Base-by-base conservation (phyloP, 352 stramenopile genomes). In the Globisporangium takayamanum region DNA sequence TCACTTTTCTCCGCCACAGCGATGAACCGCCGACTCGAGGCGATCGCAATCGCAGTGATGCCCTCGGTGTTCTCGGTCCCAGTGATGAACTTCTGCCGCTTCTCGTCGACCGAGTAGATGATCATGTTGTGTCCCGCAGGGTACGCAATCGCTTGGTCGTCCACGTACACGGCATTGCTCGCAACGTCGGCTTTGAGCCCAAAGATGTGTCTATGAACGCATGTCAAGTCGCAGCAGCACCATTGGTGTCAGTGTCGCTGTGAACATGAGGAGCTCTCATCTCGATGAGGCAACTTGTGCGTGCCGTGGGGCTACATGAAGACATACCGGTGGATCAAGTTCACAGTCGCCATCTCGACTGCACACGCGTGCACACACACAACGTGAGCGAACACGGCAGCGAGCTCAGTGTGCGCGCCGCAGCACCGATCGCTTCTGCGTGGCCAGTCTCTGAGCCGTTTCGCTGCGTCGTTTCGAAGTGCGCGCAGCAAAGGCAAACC, bases 81-180 rank as follows among this genome's bases (percentile, higher is more conserved):
- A n/a, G 82, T 66, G 59, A 94, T 89, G 59, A 96, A 94, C 66
- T 95, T 90, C 60, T 97, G 92, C 5, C 86, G 79, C 66, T 97
- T 95, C 61, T 95, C 92, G 58, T 98, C 88, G 36, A 95, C 69
- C 28, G 83, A 88, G 62, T 94, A 92, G 45, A 97, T 70, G 45
- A 96, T 76, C 16, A 97, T 63, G 56, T 81, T 84, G 72, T 97
- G 88, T 33, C 90, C 91, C 18, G 86, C 94, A 22, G 90, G 82
- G 68, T 97, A 95, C 41, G 76, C 73, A 25, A 94, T 61, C 12
- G 76, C 84, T 55, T 90, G 77, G 54, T 95, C 87, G 61, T 97
- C 86, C 33, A 94, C 74, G 58, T 90, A 96, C 57, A 83, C 74
- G 3, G 90, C 76, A 61, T 87, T 93, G 60, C 75, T 90, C 59